Evolutionary conservation across 768 basidiomycete species (phyloP).

Genomic region (Macrolepiota albuminosa): DNA sequence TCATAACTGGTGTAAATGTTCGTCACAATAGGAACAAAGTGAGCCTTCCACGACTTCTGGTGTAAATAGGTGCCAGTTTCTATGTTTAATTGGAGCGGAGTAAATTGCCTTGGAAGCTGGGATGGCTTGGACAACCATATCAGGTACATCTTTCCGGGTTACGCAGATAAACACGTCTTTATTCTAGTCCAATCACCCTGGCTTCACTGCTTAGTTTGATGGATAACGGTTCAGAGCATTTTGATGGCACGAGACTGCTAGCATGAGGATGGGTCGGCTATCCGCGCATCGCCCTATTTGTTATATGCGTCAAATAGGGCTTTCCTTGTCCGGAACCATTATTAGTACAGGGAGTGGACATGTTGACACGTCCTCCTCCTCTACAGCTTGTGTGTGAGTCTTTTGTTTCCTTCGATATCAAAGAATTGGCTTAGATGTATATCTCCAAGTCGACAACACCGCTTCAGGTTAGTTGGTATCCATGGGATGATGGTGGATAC

Average conservation of each 20-base stretch:
- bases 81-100: background rate
- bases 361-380: slow-evolving; percentile 35
- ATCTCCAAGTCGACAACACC: slow-evolving; percentile 30
- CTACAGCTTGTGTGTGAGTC: slow-evolving; percentile 36
- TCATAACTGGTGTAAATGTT: no score
- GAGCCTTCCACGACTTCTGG: no score
- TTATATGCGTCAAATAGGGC: slow-evolving; percentile 2
- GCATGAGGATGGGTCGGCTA: background rate
- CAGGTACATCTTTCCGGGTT: background rate
- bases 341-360: slow-evolving; percentile 27
- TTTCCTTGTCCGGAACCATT: slow-evolving; percentile 38
- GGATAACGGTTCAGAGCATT: background rate
- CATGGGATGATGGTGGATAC: background rate
- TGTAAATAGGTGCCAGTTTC: no score
- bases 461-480: slow-evolving; percentile 13
- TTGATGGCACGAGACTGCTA: background rate
- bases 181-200: background rate
- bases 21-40: background rate
- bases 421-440: background rate
- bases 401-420: background rate
- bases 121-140: background rate
- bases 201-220: background rate
- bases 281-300: background rate
- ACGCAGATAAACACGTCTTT: no score
- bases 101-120: no score